Conservation (phyloP, 495 filamentous ascomycete species). For the Patellaria atrata region DNA sequence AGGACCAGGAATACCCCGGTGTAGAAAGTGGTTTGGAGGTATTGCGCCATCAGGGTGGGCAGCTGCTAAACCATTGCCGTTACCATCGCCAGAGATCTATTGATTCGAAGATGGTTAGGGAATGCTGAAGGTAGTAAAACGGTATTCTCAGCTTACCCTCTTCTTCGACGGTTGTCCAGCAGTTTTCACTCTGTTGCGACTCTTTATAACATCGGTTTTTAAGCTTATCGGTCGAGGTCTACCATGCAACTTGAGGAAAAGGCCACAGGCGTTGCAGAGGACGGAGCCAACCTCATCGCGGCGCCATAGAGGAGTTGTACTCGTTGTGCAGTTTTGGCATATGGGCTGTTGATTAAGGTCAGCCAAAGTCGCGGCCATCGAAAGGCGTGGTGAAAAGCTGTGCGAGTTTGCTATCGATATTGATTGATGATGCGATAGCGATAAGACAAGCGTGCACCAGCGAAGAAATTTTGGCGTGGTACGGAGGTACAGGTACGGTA, state of each 20-base stretch:
- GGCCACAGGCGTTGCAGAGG: constrained; percentile 96
- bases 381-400: constrained; percentile 8
- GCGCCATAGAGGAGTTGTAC: constrained; percentile 92
- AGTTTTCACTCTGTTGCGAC: constrained; percentile 93
- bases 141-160: constrained; percentile 55
- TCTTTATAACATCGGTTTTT: constrained; percentile 99
- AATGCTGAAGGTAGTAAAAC: background rate
- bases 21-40: constrained; percentile 33
- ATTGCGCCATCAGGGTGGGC: constrained; percentile 44
- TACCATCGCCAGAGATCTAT: constrained; percentile 16
- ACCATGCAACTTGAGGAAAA: constrained; percentile 94
- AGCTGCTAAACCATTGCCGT: constrained; percentile 40
- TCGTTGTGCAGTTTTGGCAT: constrained; percentile 93
- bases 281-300: constrained; percentile 91
- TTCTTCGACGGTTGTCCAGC: constrained; percentile 72
- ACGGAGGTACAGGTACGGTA: background rate
- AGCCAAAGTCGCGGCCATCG: constrained; percentile 44
- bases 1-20: constrained; percentile 54
- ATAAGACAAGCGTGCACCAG: no score
- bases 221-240: constrained; percentile 84
- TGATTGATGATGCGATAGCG: constrained; percentile 17
- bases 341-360: constrained; percentile 61
- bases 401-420: constrained; percentile 11
- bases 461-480: constrained; percentile 8
- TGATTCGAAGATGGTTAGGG: constrained; percentile 4